These are phyloP conservation scores for Entomophthora muscae DNA, from an alignment of 371 early-diverging fungal genomes.

Conservation along the genomic window DNA sequence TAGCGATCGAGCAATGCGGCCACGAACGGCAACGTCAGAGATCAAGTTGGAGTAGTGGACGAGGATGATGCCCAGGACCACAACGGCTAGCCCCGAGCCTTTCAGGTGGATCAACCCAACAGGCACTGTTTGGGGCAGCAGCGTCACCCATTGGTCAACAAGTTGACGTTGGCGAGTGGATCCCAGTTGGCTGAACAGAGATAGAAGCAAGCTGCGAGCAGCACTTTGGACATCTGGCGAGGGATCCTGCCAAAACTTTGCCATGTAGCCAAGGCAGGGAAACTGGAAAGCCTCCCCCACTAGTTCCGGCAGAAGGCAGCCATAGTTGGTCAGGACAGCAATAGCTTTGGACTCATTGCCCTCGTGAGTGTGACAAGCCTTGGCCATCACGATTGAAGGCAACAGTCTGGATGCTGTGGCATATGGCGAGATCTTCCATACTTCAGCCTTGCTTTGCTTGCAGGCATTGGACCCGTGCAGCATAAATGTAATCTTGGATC, in stretches of 20 bases:
- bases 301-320: slow-evolving; percentile 21
- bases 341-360: not conserved
- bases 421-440: not conserved
- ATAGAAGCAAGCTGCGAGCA: slow-evolving; percentile 21
- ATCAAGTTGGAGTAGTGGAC: slow-evolving; percentile 34
- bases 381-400: not conserved
- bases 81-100: slow-evolving; percentile 45
- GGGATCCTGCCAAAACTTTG: slow-evolving; percentile 76
- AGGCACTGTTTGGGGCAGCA: slow-evolving; percentile 30
- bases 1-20: slow-evolving; percentile 1
- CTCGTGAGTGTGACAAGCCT: not conserved
- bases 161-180: slow-evolving; percentile 22
- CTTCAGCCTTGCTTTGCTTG: not conserved
- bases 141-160: slow-evolving; percentile 41
- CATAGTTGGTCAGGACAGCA: not conserved
- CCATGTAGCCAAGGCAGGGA: slow-evolving; percentile 53
- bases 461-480: not conserved
- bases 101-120: slow-evolving; percentile 27
- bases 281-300: slow-evolving; percentile 29
- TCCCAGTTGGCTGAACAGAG: slow-evolving; percentile 22
- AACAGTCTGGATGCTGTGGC: slow-evolving; percentile 4
- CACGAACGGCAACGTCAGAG: slow-evolving; percentile 2
- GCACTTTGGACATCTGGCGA: slow-evolving; percentile 30
- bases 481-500: not conserved
- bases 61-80: slow-evolving; percentile 55